Base-by-base conservation (phyloP, 208 protist genomes). In the Porcisia hertigi region DNA sequence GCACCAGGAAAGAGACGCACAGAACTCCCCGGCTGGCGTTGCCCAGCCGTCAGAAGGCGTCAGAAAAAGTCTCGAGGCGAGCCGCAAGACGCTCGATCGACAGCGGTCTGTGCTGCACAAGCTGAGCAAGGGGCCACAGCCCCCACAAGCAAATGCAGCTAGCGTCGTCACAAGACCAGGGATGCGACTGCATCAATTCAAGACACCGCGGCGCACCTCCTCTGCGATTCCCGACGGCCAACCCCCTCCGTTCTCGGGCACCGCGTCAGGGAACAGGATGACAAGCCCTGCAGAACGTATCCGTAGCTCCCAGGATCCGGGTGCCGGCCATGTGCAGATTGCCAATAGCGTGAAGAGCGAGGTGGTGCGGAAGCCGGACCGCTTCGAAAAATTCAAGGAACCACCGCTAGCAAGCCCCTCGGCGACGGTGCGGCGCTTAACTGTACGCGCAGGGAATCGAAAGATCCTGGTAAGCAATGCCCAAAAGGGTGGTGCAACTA, bases 351-450 rank as follows among this genome's bases (percentile, higher is more conserved):
- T 16, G 14, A 52, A 34, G 3, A 52, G 43, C 36, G 45, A 41
- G 2, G 34, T 34, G 20, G 16, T 5, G 5, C 39, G 9, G 49
- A 73, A 64, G 30, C 66, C 49, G 8, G 67, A 82, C 25, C 73
- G 59, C 20, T 63, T 82, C 25, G 73, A 82, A n/a, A 70, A 58
- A n/a, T 70, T 75, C 7, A 75, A 82, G 69, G 78, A 78, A 34
- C 57, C 73, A 0, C 73, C 78, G 4, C 0, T 74, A 39, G 66
- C 36, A 52, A 82, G 78, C 52, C 73, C 78, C 25, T 74, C 78
- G 4, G 78, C 78, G 7, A 82, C 78, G 25, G 58, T 65, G 57
- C 73, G 78, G 14, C 78, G 73, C 3, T 57, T 71, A 16, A 82
- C 78, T 0, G 78, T 82, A n/a, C 73, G 67, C 18, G 14, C 67